Conservation (phyloP, 1,284 basidiomycete species). For the Rhodofomes roseus region DNA sequence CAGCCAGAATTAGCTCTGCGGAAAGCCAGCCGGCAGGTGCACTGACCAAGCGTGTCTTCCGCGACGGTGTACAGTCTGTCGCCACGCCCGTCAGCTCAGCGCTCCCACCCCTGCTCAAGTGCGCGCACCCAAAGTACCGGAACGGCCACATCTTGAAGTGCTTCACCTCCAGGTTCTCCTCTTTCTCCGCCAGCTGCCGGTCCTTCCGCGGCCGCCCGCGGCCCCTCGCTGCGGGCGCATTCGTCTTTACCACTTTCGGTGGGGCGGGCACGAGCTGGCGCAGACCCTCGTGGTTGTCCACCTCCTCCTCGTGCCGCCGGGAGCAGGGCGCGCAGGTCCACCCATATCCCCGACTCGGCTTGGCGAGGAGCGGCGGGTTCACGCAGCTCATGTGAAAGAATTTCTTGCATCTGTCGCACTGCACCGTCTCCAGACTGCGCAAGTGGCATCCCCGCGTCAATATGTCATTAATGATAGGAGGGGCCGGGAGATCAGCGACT, state of each 20-base stretch:
- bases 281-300: slow-evolving; percentile 60
- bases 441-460: not conserved
- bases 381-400: slow-evolving; percentile 97
- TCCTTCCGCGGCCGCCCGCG: slow-evolving; percentile 75
- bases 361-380: slow-evolving; percentile 89
- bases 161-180: slow-evolving; percentile 73
- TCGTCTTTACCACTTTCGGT: slow-evolving; percentile 55
- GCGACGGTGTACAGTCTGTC: slow-evolving; percentile 83
- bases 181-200: slow-evolving; percentile 60
- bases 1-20: slow-evolving; percentile 19
- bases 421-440: slow-evolving; percentile 80
- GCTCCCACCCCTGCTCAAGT: slow-evolving; percentile 2
- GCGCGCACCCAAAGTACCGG: slow-evolving; percentile 88
- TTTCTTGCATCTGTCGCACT: slow-evolving; percentile 91
- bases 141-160: slow-evolving; percentile 95
- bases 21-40: slow-evolving; percentile 1
- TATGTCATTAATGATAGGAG: slow-evolving; percentile 1
- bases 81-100: slow-evolving; percentile 7
- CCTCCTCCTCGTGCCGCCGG: slow-evolving; percentile 82
- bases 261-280: slow-evolving; percentile 47
- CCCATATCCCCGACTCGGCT: slow-evolving; percentile 95
- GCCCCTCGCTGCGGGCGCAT: slow-evolving; percentile 61
- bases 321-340: slow-evolving; percentile 98
- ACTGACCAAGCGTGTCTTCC: slow-evolving; percentile 83
- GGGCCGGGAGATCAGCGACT: slow-evolving; percentile 27